A percentile compares a stretch with the other conserved stretches of the same genome.
phyloP scores from a whole-genome alignment of 2,329 filamentous ascomycete genomes.

The Microdochium nivale region DNA sequence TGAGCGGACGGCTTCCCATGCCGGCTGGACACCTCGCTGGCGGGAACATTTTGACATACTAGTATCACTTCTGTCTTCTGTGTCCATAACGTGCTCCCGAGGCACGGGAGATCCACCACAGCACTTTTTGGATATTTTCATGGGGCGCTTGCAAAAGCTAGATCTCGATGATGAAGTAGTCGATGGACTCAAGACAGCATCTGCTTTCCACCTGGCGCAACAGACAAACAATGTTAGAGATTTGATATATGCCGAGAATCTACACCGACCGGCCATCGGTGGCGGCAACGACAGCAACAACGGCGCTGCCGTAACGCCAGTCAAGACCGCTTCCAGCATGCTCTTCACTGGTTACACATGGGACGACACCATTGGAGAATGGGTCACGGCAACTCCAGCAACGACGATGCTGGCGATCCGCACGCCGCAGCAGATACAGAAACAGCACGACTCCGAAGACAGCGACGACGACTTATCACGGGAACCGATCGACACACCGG shows the following conservation, averaged over 20 bases:
- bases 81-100: constrained; percentile 17
- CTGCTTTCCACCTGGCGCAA: constrained; percentile 42
- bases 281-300: constrained; percentile 1
- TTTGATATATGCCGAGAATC: constrained; percentile 42
- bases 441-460: neutral
- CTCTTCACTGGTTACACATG: constrained; percentile 32
- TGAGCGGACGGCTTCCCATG: neutral
- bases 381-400: constrained; percentile 40
- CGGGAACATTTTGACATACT: constrained; percentile 14
- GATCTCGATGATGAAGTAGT: constrained; percentile 22
- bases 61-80: constrained; percentile 17
- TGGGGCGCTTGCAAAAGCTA: constrained; percentile 27
- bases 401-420: neutral
- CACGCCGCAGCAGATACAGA: neutral
- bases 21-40: constrained; percentile 8
- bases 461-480: neutral
- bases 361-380: constrained; percentile 49
- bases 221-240: constrained; percentile 43
- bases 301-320: neutral
- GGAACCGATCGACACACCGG: neutral
- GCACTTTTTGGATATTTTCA: constrained; percentile 23
- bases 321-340: constrained; percentile 1
- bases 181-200: constrained; percentile 31
- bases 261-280: constrained; percentile 11
- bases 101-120: constrained; percentile 16